Percentiles rank a stretch among this genome's conserved stretches.
Evolutionary conservation across 495 filamentous ascomycete species (phyloP).

Genomic region (Neurospora hispaniola): DNA sequence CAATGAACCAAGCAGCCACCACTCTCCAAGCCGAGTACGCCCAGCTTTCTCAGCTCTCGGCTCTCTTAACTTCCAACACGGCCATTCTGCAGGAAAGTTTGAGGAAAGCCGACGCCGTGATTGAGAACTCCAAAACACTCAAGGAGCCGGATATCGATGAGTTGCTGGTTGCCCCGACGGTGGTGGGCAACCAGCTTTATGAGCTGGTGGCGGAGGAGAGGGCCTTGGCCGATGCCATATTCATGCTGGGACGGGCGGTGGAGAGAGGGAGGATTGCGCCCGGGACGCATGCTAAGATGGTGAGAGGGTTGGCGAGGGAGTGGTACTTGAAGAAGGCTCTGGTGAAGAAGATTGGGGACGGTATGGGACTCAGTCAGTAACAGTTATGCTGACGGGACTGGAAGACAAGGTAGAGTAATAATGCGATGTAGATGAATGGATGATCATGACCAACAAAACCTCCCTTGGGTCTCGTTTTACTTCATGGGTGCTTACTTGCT

Average conservation of each 20-base stretch:
- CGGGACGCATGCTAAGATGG: conserved; percentile 76
- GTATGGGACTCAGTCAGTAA: conserved; percentile 51
- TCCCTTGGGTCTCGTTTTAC: no score
- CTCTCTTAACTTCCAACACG: conserved; percentile 65
- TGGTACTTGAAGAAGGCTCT: conserved; percentile 85
- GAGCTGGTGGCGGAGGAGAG: conserved; percentile 76
- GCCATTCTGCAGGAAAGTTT: conserved; percentile 65
- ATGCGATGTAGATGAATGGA: not conserved
- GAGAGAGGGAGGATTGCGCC: conserved; percentile 70
- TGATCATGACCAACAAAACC: not conserved
- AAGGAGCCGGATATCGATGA: conserved; percentile 61
- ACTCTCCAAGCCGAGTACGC: conserved; percentile 61
- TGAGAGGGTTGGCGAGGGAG: conserved; percentile 73
- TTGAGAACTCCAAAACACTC: conserved; percentile 48
- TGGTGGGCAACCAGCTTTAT: conserved; percentile 88
- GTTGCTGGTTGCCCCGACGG: conserved; percentile 82
- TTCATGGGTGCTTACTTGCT: not conserved
- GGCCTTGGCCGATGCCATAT: conserved; percentile 73
- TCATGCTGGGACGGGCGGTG: conserved; percentile 70
- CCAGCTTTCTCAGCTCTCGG: conserved; percentile 55
- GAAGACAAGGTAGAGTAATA: not conserved
- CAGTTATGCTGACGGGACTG: not conserved
- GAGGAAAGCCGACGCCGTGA: conserved; percentile 66
- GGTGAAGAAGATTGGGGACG: conserved; percentile 74
- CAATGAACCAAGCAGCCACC: conserved; percentile 56